Percentiles rank a stretch among this genome's conserved stretches.
Evolutionary conservation across 495 filamentous ascomycete genomes (phyloP).

Genomic region (Penicillium coprophilum): DNA sequence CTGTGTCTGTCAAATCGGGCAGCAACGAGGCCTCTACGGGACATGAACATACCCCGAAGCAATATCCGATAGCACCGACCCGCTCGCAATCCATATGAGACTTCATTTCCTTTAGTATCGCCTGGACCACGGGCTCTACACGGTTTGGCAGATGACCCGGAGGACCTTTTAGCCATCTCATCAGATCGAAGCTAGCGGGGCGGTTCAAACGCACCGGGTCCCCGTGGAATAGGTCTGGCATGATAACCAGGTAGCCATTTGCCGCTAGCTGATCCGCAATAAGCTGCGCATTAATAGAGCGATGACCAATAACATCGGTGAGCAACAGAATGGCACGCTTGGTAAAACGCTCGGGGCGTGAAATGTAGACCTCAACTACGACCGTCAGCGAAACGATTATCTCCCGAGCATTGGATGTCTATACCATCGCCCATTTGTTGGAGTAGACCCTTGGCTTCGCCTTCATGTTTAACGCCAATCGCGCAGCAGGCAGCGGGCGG

Average conservation of each 20-base stretch:
- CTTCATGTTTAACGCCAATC: conserved; percentile 39
- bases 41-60: conserved; percentile 56
- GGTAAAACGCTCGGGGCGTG: conserved; percentile 25
- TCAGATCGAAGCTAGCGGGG: conserved; percentile 28
- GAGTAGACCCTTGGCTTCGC: conserved; percentile 28
- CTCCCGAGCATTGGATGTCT: background rate
- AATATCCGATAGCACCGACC: conserved; percentile 72
- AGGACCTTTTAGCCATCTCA: conserved; percentile 39
- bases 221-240: conserved; percentile 55
- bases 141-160: conserved; percentile 54
- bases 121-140: conserved; percentile 62
- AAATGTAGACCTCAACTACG: conserved; percentile 32
- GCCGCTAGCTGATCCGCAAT: conserved; percentile 73
- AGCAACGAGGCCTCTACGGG: background rate
- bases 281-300: conserved; percentile 37
- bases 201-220: conserved; percentile 34
- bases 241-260: conserved; percentile 71
- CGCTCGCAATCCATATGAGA: conserved; percentile 53
- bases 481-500: conserved; percentile 48
- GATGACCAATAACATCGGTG: conserved; percentile 38
- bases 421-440: conserved; percentile 30
- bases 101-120: conserved; percentile 54
- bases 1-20: background rate
- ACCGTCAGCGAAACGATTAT: background rate
- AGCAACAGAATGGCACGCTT: conserved; percentile 32